phyloP scores from a whole-genome alignment of 2,329 filamentous ascomycete genomes.

The Dothistroma pini region DNA sequence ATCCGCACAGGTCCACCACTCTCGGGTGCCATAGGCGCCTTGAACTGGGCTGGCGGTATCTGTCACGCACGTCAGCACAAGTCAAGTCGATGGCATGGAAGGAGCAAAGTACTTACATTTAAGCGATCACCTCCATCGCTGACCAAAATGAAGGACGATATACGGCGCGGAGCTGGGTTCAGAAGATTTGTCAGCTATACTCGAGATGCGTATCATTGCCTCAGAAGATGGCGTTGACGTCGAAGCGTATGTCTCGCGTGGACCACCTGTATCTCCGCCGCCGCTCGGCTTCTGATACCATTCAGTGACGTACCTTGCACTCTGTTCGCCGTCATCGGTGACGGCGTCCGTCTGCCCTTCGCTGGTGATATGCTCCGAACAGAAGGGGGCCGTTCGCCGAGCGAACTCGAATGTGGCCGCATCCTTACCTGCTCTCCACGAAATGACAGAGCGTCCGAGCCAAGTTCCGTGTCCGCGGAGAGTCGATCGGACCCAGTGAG shows the following conservation, averaged over 20 bases:
- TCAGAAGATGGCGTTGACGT: neutral
- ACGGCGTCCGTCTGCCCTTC: constrained; percentile 44
- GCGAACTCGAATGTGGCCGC: constrained; percentile 64
- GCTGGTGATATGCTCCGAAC: constrained; percentile 62
- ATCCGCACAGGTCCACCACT: constrained; percentile 49
- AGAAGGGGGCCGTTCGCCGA: constrained; percentile 58
- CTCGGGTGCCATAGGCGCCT: constrained; percentile 56
- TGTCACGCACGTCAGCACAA: neutral
- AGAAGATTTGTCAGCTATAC: neutral
- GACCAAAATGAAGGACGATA: constrained; percentile 88
- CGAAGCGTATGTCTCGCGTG: neutral
- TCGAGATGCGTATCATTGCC: neutral
- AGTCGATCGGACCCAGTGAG: constrained; percentile 83
- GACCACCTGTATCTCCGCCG: neutral
- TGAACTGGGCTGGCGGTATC: constrained; percentile 58
- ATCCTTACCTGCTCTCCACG: constrained; percentile 83
- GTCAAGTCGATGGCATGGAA: no score
- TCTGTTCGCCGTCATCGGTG: constrained; percentile 34
- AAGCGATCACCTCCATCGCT: constrained; percentile 63
- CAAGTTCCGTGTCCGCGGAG: constrained; percentile 79
- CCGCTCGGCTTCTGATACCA: no score
- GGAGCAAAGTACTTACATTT: constrained; percentile 40
- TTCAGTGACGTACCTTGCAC: constrained; percentile 43
- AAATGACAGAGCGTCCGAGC: constrained; percentile 77
- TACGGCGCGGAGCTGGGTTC: constrained; percentile 62